Conservation (phyloP, 2,329 filamentous ascomycete genomes). For the Fonsecaea pedrosoi region DNA sequence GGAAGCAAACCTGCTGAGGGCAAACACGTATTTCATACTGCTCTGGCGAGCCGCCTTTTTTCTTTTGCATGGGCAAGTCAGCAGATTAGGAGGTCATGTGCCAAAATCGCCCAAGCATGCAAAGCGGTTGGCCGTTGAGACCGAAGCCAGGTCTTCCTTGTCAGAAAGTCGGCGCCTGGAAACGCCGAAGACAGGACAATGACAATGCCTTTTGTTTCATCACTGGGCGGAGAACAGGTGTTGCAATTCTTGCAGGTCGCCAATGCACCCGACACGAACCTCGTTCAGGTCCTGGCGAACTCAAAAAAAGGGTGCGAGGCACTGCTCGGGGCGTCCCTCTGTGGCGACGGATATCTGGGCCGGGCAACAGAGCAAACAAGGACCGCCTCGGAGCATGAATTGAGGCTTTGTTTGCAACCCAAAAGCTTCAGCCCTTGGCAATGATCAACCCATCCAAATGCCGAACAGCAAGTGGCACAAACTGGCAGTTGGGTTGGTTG, state of each 20-base stretch:
- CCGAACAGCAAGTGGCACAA: not conserved
- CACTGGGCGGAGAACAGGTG: slow-evolving; percentile 17
- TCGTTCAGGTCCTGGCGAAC: slow-evolving; percentile 1
- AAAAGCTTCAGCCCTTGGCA: not conserved
- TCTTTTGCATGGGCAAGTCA: not conserved
- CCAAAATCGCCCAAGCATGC: slow-evolving; percentile 16
- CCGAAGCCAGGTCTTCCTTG: slow-evolving; percentile 14
- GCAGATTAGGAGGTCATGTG: slow-evolving; percentile 24
- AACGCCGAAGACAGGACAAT: slow-evolving; percentile 16
- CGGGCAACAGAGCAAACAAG: not conserved
- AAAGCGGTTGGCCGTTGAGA: slow-evolving; percentile 20
- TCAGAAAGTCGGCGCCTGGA: slow-evolving; percentile 9
- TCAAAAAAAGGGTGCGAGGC: not conserved
- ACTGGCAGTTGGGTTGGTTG: not conserved
- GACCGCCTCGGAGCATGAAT: not conserved
- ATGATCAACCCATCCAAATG: not conserved
- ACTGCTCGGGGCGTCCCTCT: not conserved
- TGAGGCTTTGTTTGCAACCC: not conserved
- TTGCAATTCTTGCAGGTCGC: slow-evolving; percentile 18
- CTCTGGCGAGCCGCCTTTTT: slow-evolving; percentile 3
- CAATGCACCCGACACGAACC: slow-evolving; percentile 20
- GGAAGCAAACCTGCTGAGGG: slow-evolving; percentile 2
- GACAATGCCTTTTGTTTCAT: slow-evolving; percentile 14
- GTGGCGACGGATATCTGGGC: not conserved
- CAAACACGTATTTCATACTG: slow-evolving; percentile 6